Evolutionary conservation across 2,329 filamentous ascomycete genomes (phyloP).

Genomic region (Fusarium drepaniforme): DNA sequence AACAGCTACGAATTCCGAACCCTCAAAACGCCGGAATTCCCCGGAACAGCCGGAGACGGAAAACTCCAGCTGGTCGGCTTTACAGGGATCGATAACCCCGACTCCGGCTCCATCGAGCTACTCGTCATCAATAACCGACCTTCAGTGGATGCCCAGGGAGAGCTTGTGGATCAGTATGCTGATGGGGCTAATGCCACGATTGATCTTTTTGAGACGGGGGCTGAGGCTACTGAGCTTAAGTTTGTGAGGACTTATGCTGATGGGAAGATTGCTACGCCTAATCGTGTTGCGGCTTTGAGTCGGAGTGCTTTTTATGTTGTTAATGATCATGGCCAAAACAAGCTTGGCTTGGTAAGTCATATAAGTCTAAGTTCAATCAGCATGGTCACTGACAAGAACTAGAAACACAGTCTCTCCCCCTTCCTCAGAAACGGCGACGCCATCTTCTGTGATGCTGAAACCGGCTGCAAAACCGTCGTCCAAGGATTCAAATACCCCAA

Average conservation of each 20-base stretch:
- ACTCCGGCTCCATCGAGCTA: constrained; percentile 23
- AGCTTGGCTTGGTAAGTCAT: constrained; percentile 25
- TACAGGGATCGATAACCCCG: constrained; percentile 41
- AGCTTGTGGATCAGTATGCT: constrained; percentile 17
- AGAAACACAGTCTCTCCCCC: constrained; percentile 34
- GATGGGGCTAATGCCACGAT: constrained; percentile 29
- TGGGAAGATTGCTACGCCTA: constrained; percentile 32
- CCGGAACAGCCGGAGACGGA: constrained; percentile 48
- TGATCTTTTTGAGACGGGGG: constrained; percentile 28
- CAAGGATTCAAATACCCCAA: constrained; percentile 47
- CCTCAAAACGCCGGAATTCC: constrained; percentile 44
- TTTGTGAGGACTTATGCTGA: constrained; percentile 32
- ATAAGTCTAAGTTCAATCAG: too few species aligned
- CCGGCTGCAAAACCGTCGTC: constrained; percentile 38
- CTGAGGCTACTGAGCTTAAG: constrained; percentile 20
- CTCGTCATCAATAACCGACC: constrained; percentile 35
- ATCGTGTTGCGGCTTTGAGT: constrained; percentile 30
- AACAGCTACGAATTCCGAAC: constrained; percentile 35
- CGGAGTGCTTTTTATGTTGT: constrained; percentile 28
- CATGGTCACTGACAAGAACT: accelerated
- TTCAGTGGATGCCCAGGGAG: constrained; percentile 18
- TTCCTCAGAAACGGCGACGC: constrained; percentile 45
- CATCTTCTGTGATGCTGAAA: constrained; percentile 39
- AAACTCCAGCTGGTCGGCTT: constrained; percentile 48
- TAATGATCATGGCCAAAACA: constrained; percentile 38